These are phyloP conservation scores for Podosphaera leucotricha DNA, from an alignment of 2,329 filamentous ascomycete genomes.

Conservation along the genomic window DNA sequence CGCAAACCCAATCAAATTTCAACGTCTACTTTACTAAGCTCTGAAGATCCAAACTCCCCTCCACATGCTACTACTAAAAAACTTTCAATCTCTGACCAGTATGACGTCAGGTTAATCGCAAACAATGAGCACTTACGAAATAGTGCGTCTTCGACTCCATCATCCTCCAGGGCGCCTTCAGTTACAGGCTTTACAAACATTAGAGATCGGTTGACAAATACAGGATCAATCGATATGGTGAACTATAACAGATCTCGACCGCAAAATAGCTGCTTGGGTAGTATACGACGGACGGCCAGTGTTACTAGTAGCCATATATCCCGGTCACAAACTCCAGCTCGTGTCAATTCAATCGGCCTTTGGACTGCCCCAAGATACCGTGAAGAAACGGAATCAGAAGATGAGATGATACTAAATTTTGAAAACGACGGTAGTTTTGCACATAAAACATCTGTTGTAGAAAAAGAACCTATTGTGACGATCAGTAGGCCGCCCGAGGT, in stretches of 20 bases:
- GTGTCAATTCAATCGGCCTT: constrained; percentile 21
- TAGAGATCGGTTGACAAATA: constrained; percentile 8
- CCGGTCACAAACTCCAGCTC: constrained; percentile 8
- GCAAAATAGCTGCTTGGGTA: constrained; percentile 11
- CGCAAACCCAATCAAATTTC: constrained; percentile 22
- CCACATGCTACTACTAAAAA: constrained; percentile 16
- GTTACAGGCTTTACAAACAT: constrained; percentile 9
- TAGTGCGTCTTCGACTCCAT: constrained; percentile 16
- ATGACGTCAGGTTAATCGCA: constrained; percentile 52
- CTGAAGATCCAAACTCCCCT: constrained; percentile 17
- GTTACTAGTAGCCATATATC: constrained; percentile 7
- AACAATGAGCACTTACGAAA: constrained; percentile 47
- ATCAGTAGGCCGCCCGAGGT: neutral
- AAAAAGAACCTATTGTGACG: constrained; percentile 1
- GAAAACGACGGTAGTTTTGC: constrained; percentile 15
- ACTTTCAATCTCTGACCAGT: constrained; percentile 33
- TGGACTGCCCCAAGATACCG: constrained; percentile 22
- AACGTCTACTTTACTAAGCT: constrained; percentile 7
- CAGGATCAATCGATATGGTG: constrained; percentile 17
- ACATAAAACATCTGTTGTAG: neutral
- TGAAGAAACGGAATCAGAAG: constrained; percentile 19
- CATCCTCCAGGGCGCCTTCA: constrained; percentile 18
- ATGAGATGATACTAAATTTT: constrained; percentile 27
- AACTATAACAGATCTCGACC: constrained; percentile 4
- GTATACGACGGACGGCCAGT: constrained; percentile 15